These are phyloP conservation scores for Hygrophorus pudorinus DNA, from an alignment of 768 basidiomycete species.

Conservation along the genomic window DNA sequence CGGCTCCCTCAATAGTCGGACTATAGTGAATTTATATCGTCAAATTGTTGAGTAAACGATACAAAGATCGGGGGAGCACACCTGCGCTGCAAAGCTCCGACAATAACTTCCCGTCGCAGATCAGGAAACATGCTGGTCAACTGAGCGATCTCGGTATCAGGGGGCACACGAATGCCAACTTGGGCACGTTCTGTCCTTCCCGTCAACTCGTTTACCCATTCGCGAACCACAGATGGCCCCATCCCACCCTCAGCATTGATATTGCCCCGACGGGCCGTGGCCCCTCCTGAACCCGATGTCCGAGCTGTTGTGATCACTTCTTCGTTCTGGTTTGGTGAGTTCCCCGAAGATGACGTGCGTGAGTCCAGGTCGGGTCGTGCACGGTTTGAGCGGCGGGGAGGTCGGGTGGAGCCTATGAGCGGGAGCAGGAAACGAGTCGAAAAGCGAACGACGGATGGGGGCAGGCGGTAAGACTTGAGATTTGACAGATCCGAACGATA, in stretches of 20 bases:
- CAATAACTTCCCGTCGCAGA: conserved; percentile 57
- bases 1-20: conserved; percentile 70
- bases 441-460: conserved; percentile 46
- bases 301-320: conserved; percentile 60
- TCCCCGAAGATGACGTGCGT: conserved; percentile 12
- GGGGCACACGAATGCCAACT: conserved; percentile 57
- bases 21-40: conserved; percentile 35
- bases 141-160: conserved; percentile 66
- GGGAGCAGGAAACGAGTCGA: conserved; percentile 52
- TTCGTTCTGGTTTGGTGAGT: conserved; percentile 23
- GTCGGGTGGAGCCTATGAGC: conserved; percentile 51
- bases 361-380: conserved; percentile 54
- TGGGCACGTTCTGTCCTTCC: conserved; percentile 46
- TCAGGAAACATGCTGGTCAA: conserved; percentile 80
- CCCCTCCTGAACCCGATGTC: conserved; percentile 17
- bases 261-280: conserved; percentile 11
- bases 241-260: conserved; percentile 11
- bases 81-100: conserved; percentile 78
- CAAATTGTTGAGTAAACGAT: conserved; percentile 5
- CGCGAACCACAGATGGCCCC: conserved; percentile 49
- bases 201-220: conserved; percentile 75
- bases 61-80: conserved; percentile 23
- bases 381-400: conserved; percentile 59
- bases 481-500: conserved; percentile 79
- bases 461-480: conserved; percentile 72